These are phyloP conservation scores for Cladosporium sp. DNA, from an alignment of 2,329 filamentous ascomycete species.

Conservation along the genomic window DNA sequence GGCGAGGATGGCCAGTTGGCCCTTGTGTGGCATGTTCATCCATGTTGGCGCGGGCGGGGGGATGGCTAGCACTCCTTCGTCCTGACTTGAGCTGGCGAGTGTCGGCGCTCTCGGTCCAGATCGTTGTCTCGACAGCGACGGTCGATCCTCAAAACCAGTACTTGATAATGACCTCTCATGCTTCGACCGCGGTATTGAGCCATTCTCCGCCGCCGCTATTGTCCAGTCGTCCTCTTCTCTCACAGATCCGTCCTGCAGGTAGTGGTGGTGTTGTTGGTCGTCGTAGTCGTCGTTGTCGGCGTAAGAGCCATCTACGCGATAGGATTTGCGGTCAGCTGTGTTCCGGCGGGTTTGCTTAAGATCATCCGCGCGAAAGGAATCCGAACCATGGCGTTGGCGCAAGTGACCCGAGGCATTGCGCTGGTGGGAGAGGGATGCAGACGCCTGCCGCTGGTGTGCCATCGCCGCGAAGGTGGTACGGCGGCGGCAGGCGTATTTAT, in stretches of 20 bases:
- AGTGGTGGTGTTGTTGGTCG: constrained; percentile 9
- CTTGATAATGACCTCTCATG: neutral
- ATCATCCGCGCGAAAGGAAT: constrained; percentile 12
- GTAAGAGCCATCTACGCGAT: constrained; percentile 11
- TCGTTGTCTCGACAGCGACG: constrained; percentile 3
- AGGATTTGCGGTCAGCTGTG: constrained; percentile 6
- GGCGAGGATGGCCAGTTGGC: constrained; percentile 37
- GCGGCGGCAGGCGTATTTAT: neutral
- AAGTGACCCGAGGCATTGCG: constrained; percentile 21
- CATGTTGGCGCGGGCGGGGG: constrained; percentile 33
- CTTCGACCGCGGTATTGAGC: constrained; percentile 1
- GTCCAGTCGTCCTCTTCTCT: constrained; percentile 14
- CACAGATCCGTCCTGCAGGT: neutral
- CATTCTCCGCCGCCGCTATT: constrained; percentile 16
- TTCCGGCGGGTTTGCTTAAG: constrained; percentile 4
- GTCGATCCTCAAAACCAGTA: neutral
- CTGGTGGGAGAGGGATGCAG: constrained; percentile 10
- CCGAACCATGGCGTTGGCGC: constrained; percentile 25
- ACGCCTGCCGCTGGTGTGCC: constrained; percentile 18
- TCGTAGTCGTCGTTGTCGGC: constrained; percentile 13
- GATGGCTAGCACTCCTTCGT: neutral
- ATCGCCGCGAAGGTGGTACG: constrained; percentile 9
- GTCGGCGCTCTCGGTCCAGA: constrained; percentile 1
- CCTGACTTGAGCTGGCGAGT: constrained; percentile 2
- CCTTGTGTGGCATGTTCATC: constrained; percentile 38